Evolutionary conservation across 2,329 filamentous ascomycete species (phyloP).

Genomic region (Sordariomycetes sp.): DNA sequence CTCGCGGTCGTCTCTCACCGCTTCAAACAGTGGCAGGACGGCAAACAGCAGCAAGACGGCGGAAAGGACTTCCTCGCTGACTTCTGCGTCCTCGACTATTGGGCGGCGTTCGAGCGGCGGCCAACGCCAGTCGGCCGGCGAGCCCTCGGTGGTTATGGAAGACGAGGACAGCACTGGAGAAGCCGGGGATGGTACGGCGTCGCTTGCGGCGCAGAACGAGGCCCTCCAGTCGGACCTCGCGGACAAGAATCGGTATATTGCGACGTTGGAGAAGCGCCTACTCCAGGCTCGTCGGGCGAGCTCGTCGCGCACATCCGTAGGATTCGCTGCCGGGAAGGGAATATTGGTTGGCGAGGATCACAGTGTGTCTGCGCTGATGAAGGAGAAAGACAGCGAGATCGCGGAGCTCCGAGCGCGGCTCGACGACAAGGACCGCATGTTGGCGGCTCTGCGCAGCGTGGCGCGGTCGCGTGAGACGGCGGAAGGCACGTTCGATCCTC

Average conservation of each 20-base stretch:
- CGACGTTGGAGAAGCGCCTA: slow-evolving; percentile 83
- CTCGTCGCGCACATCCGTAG: slow-evolving; percentile 75
- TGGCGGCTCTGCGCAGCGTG: slow-evolving; percentile 73
- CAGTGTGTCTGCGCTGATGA: slow-evolving; percentile 59
- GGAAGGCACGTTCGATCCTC: slow-evolving; percentile 26
- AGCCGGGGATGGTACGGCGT: slow-evolving; percentile 78
- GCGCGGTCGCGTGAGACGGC: slow-evolving; percentile 78
- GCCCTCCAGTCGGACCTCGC: slow-evolving; percentile 88
- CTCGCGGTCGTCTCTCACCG: not conserved
- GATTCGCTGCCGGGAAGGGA: slow-evolving; percentile 50
- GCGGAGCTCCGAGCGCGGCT: slow-evolving; percentile 78
- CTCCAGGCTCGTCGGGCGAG: slow-evolving; percentile 84
- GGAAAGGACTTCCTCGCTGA: slow-evolving; percentile 57
- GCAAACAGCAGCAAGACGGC: slow-evolving; percentile 47
- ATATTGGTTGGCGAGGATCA: slow-evolving; percentile 71
- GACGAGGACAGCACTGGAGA: slow-evolving; percentile 68
- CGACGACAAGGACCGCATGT: slow-evolving; percentile 93
- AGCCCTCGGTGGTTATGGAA: slow-evolving; percentile 25
- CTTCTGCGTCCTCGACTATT: slow-evolving; percentile 51
- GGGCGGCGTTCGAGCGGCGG: slow-evolving; percentile 38
- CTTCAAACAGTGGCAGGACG: slow-evolving; percentile 19
- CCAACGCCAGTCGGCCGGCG: slow-evolving; percentile 30
- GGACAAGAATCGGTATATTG: slow-evolving; percentile 97
- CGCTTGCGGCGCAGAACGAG: slow-evolving; percentile 71
- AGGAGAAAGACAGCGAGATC: slow-evolving; percentile 89